Evolutionary conservation across 768 basidiomycete species (phyloP).

Genomic region (Lentinus tigrinus): DNA sequence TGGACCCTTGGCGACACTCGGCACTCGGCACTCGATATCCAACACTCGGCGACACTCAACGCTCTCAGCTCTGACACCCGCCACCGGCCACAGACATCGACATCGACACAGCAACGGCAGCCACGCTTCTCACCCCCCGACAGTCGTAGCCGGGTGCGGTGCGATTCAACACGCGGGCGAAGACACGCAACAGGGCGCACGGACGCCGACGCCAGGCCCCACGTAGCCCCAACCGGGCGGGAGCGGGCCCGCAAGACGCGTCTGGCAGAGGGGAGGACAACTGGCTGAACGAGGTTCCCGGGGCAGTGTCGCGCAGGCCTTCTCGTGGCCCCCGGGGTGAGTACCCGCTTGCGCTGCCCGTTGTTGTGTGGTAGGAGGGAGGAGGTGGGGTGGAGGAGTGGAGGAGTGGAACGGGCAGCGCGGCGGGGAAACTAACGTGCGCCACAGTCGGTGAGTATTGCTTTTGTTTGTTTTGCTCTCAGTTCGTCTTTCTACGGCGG

Average conservation of each 20-base stretch:
- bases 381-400: no score
- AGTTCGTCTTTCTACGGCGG: no score
- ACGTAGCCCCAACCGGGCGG: neutral
- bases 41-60: no score
- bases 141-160: conserved; percentile 1
- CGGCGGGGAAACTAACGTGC: conserved; percentile 9
- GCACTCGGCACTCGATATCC: no score
- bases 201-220: neutral
- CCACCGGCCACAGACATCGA: neutral
- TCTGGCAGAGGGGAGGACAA: conserved; percentile 9
- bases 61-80: no score
- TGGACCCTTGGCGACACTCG: no score
- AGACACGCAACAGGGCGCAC: conserved; percentile 5
- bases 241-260: conserved; percentile 7
- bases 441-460: neutral
- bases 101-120: neutral
- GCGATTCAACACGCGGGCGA: conserved; percentile 1
- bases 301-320: conserved; percentile 15
- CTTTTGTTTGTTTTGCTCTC: no score
- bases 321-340: conserved; percentile 19
- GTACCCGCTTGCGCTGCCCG: conserved; percentile 4
- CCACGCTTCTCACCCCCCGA: conserved; percentile 1
- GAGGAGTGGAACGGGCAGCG: no score
- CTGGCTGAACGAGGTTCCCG: conserved; percentile 11
- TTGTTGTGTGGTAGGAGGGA: no score